Evolutionary conservation across 805 yeast species (phyloP), one percentile per base, ranked within the genome.

Genomic region (Candida cerambycidarum): DNA sequence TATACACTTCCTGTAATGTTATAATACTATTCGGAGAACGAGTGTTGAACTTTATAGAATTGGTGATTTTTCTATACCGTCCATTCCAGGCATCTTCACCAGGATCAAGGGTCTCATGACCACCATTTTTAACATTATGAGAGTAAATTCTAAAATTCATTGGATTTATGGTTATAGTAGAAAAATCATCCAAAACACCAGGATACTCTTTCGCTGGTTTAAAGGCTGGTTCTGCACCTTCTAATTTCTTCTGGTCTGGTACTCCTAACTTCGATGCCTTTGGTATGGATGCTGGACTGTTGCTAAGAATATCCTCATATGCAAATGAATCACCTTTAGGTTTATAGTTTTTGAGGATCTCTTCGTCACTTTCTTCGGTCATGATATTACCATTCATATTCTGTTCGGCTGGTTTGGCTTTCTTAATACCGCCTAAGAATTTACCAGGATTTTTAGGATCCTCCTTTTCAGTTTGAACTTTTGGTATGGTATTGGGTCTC

Each of bases 1-100:
- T 56, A 38, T 67, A 59, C 16, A 62, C 72, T 44, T 67, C 71
- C 47, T 67, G 73, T 25, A 67, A 52, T 52, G 75, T 41, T 52
- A 55, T 74, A n/a, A 77, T 63, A 1, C 56, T 52, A 46, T 61
- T 61, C 2, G 41, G 23, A 25, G 30, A 18, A 8, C 35, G 41
- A 10, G 55, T 34, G 43, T 63, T 55, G 40, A 56, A 53, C 38
- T 69, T 54, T n/a, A 64, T 56, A 11, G 62, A 53, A 30, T 51
- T 57, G 37, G 47, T 42, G 8, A 40, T 43, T 10, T 52, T 48
- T 21, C 47, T 47, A 27, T 43, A 44, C 15, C 69, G 43, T 12
- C 48, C 42, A 1, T 34, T 31, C 69, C 69, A 63, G 17, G 53
- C 47, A 25, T 41, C 47, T 46, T 63, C 69, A 10, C 63, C 67